Percentiles rank a stretch among this genome's conserved stretches.
Conservation (phyloP, 139 green algal species). For the Chlorella vulgaris region DNA sequence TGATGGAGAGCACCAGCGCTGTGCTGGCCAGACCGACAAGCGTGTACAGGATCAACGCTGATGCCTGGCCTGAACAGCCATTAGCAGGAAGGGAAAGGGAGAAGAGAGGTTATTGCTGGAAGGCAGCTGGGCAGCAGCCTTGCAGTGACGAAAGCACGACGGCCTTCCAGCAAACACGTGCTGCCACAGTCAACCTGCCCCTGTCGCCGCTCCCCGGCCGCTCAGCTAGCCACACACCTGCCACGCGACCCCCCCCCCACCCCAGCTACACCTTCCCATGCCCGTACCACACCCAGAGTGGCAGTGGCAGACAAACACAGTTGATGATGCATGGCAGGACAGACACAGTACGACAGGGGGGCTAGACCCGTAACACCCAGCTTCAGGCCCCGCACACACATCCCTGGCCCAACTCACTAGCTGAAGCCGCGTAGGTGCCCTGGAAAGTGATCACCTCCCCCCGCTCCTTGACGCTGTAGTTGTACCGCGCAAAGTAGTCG, state of each 20-base stretch:
- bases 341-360: background rate
- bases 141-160: too few relatives aligned
- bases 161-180: too few relatives aligned
- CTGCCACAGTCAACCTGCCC: too few relatives aligned
- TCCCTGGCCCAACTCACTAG: slow-evolving; percentile 23
- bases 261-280: too few relatives aligned
- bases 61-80: slow-evolving; percentile 68
- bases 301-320: too few relatives aligned
- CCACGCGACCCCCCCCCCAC: too few relatives aligned
- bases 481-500: slow-evolving; percentile 81
- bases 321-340: background rate
- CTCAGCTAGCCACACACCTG: too few relatives aligned
- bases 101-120: background rate
- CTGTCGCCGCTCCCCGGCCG: too few relatives aligned
- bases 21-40: slow-evolving; percentile 76
- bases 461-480: slow-evolving; percentile 81
- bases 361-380: too few relatives aligned
- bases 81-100: background rate
- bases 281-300: too few relatives aligned
- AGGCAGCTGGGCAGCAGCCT: too few relatives aligned
- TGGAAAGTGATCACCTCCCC: slow-evolving; percentile 91
- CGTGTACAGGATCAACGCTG: slow-evolving; percentile 83
- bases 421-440: slow-evolving; percentile 77
- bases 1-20: slow-evolving; percentile 83
- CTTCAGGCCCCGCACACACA: background rate